Conservation (phyloP, 495 filamentous ascomycete species). For the Lasiosphaeris hirsuta region DNA sequence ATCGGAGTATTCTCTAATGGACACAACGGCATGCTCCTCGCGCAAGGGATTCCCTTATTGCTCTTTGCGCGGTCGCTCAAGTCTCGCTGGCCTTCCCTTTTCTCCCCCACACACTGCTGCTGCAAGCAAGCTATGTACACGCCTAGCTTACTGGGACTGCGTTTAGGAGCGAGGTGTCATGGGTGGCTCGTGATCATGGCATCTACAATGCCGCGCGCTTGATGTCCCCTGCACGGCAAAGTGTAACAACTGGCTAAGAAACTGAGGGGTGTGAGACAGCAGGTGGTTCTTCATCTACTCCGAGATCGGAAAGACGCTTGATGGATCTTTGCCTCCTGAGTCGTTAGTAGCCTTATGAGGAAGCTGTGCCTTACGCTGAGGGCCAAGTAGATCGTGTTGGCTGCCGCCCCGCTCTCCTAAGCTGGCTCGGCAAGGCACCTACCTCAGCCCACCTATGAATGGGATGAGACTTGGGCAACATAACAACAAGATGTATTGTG, state of each 20-base stretch:
- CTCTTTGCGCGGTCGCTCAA: conserved; percentile 2
- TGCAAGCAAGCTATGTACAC: too few species aligned
- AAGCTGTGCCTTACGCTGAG: background rate
- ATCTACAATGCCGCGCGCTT: background rate
- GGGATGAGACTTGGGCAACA: too few species aligned
- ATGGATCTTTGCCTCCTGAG: conserved; percentile 6
- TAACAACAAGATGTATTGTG: too few species aligned
- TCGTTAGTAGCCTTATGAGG: conserved; percentile 4
- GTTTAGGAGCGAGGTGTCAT: background rate
- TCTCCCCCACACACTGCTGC: background rate
- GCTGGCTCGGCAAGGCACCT: too few species aligned
- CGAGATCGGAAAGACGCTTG: conserved; percentile 8
- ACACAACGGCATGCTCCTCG: too few species aligned
- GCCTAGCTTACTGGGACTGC: background rate
- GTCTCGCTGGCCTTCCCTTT: conserved; percentile 1
- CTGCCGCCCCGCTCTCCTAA: too few species aligned
- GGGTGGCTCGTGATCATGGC: background rate
- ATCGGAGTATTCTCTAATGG: background rate
- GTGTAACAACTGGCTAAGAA: conserved; percentile 8
- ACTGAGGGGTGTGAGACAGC: background rate
- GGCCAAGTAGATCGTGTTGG: conserved; percentile 1
- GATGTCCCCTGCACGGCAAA: conserved; percentile 1
- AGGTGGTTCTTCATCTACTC: too few species aligned
- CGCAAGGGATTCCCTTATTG: too few species aligned
- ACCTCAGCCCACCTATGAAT: too few species aligned